phyloP scores from a whole-genome alignment of 2,329 filamentous ascomycete species.

The Hypomyces rosellus region DNA sequence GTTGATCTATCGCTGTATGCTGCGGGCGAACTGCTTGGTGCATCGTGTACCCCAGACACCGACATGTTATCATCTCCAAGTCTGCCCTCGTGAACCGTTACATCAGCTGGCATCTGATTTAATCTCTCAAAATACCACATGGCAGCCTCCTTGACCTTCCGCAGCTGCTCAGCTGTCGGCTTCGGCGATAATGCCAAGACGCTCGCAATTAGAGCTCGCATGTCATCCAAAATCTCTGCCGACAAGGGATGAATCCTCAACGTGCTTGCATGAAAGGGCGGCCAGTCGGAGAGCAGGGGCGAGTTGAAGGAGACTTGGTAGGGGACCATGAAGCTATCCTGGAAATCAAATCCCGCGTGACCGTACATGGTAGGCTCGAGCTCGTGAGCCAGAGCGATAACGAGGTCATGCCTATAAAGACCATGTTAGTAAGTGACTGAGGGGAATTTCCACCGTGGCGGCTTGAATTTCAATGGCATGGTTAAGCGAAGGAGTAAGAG shows the following conservation, averaged over 20 bases:
- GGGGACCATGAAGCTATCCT: conserved; percentile 31
- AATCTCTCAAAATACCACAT: conserved; percentile 36
- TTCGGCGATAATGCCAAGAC: conserved; percentile 34
- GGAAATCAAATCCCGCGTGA: conserved; percentile 35
- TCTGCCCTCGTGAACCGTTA: conserved; percentile 3
- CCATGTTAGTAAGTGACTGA: conserved; percentile 13
- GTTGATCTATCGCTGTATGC: conserved; percentile 4
- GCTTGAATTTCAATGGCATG: neutral
- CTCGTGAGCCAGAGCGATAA: conserved; percentile 44
- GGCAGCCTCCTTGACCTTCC: conserved; percentile 34
- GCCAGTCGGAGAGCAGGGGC: conserved; percentile 38
- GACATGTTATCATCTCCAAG: conserved; percentile 4
- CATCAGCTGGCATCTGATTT: conserved; percentile 19
- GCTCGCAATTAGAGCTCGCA: conserved; percentile 40
- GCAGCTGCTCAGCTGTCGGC: conserved; percentile 29
- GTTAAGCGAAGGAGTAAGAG: neutral
- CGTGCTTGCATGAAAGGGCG: conserved; percentile 34
- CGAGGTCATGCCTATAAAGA: conserved; percentile 36
- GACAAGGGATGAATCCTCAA: conserved; percentile 40
- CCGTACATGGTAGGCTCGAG: conserved; percentile 36
- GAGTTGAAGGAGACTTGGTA: conserved; percentile 41
- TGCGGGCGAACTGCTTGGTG: conserved; percentile 3
- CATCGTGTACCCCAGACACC: conserved; percentile 8
- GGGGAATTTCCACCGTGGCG: too few relatives aligned
- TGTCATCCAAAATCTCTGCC: conserved; percentile 45